phyloP scores from a whole-genome alignment of 2,329 filamentous ascomycete genomes.

The Xylaria sp. region DNA sequence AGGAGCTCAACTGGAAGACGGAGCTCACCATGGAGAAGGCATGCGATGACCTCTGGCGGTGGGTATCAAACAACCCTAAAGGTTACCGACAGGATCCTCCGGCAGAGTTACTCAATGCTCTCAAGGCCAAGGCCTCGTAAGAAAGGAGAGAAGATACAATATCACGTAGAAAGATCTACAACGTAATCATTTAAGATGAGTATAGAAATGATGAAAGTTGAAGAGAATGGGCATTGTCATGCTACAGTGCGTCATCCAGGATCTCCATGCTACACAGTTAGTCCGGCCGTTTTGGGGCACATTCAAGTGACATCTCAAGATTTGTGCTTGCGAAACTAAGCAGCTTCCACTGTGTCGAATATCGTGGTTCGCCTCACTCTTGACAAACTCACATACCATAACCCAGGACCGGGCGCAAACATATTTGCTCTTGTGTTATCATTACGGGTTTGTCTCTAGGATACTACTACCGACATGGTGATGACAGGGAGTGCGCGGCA shows the following conservation, averaged over 20 bases:
- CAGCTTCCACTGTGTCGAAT: not conserved
- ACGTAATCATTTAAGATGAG: constrained; percentile 20
- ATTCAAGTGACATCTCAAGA: not conserved
- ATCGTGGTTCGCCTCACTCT: not conserved
- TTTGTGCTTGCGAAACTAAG: not conserved
- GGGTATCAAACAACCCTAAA: constrained; percentile 96
- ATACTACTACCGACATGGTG: not conserved
- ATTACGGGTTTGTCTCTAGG: not conserved
- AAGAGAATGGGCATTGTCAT: not conserved
- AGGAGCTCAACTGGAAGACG: constrained; percentile 92
- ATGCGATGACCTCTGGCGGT: constrained; percentile 93
- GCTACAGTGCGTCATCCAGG: not conserved
- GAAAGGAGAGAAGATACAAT: constrained; percentile 12
- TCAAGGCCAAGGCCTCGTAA: constrained; percentile 57
- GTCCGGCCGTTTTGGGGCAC: not conserved
- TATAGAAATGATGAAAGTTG: constrained; percentile 22
- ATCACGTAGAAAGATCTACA: not conserved
- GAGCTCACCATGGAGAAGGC: constrained; percentile 90
- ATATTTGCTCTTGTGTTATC: not conserved
- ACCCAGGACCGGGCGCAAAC: not conserved
- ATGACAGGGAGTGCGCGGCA: constrained; percentile 26
- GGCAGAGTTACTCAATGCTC: constrained; percentile 75
- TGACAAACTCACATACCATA: not conserved
- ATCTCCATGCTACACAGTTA: not conserved
- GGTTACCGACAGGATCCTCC: constrained; percentile 95